phyloP scores from a whole-genome alignment of 78 protist species.

The Chrysochromulina tobinii region DNA sequence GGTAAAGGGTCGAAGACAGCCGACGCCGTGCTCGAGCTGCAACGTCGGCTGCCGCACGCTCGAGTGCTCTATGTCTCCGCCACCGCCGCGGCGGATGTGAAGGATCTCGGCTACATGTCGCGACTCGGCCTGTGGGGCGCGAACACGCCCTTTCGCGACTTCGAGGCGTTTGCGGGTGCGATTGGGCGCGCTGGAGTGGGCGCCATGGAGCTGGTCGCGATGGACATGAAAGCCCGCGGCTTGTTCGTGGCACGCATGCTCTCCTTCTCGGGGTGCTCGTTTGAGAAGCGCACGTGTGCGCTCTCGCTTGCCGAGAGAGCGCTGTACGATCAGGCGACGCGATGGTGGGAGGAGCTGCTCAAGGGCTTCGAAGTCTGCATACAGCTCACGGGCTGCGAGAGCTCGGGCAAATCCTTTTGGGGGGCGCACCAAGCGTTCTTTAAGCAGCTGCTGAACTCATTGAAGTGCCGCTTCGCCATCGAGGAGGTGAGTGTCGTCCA shows the following conservation, averaged over 20 bases:
- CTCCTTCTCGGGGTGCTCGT: not conserved
- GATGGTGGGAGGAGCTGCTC: not conserved
- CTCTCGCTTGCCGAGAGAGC: not conserved
- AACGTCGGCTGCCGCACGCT: not conserved
- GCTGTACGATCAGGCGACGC: not conserved
- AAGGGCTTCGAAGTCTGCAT: not conserved
- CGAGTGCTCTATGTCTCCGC: slow-evolving; percentile 10
- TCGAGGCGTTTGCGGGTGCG: not conserved
- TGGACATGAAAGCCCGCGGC: slow-evolving; percentile 9
- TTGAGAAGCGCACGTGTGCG: not conserved
- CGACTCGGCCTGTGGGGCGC: slow-evolving; percentile 29
- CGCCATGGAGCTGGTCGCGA: slow-evolving; percentile 6
- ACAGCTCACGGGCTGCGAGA: not conserved
- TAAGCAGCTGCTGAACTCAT: not conserved
- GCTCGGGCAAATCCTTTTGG: not conserved
- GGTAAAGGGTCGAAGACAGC: not conserved
- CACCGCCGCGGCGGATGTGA: not conserved
- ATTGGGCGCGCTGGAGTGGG: not conserved
- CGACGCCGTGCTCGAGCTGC: not conserved
- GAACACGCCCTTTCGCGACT: not conserved
- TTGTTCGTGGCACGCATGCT: not conserved
- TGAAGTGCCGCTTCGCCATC: not conserved
- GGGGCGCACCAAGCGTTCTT: not conserved
- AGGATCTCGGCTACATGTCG: not conserved
- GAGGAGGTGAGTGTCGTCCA: not conserved